Evolutionary conservation across 1,139 yeast species (phyloP), one percentile per base, ranked within the genome.

Genomic region (Saccharomyces hybrid): DNA sequence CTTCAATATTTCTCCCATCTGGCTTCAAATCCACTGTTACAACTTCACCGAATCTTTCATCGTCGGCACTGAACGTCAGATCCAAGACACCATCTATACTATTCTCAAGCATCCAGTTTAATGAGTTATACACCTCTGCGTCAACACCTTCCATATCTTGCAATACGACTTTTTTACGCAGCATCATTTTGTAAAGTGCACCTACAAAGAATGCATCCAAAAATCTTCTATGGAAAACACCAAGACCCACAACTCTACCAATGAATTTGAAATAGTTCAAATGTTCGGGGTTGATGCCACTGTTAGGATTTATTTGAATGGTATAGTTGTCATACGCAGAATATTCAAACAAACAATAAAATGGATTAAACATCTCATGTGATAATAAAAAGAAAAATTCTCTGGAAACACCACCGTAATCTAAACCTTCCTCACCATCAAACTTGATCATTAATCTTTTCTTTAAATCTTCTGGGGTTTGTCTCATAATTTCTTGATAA

Each of bases 61-160:
- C 98, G 72, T 93, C 99, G 1, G 95, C 95, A 61, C 93, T 83
- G 73, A 93, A 93, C 1, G 98, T 89, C 66, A 89, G 79, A 62
- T 89, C 97, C 59, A 93, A 77, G 27, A 91, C 77, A 56, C 81
- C 90, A 29, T 95, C 87, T 64, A 93, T 91, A 71, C 90, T 96
- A 69, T 93, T 91, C 65, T 93, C 97, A 60, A 90, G 76, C 69
- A 90, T 88, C 99, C 99, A 93, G 68, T 89, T 89, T 73, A 93
- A 78, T 32, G 96, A 91, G 68, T 95, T 83, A 74, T 88, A 90
- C 73, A 90, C 90, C 67, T 95, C 99, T 14, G 96, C 93, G 73
- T 93, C 99, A 57, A 93, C 97, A 72, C 98, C 96, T 73, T 95
- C 99, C 96, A 93, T 88, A 74, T 93, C 99, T 71, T 89, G 96